Evolutionary conservation across 169 alveolate species (phyloP), one percentile per base, ranked within the genome.

Genomic region (Besnoitia besnoiti): DNA sequence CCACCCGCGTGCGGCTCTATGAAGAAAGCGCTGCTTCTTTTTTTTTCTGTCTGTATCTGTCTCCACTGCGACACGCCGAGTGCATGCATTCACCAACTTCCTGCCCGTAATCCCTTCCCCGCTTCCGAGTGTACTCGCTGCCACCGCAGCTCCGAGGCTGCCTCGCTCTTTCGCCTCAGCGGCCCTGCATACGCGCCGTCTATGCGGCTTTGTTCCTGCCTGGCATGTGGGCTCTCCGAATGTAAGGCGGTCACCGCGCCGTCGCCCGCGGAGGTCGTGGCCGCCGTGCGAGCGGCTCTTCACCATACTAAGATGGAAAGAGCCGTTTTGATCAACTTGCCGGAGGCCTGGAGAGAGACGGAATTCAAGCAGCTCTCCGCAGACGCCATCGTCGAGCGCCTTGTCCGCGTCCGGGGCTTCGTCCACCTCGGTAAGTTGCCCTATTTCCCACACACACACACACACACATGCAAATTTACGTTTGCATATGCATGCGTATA

Each of bases 371-470:
- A 1, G 39, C n/a, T 73, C 82, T 19, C 14, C 47, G 82, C 3
- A n/a, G 16, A 30, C 46, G 47, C n/a, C 47, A 3, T 0, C 46
- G 46, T 73, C 46, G 82, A 73, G 27, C 39, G 44, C 10, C 44
- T 73, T n/a, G 82, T 73, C 46, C 46, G 82, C n/a, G 82, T 73
- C 46, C 82, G 82, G 7, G 82, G 82, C 40, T 19, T n/a, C 24
- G 3, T 42, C 2, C 82, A 73, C 2, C 8, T 73, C 5, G 82
- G 82, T 73, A 39, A 73, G 82, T 73, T 19, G 44, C 40, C 82
- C 3, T 1, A 73, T 1, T 33, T 62, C 79, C 1, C 33, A 16
- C 12, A 55, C 24, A 49, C 59, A 10, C 16, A 16, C 59, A 49
- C 1, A 19, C 1, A 55, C 24, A 19, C 27, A 55, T 55, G 27